Percentiles rank a stretch among this genome's conserved stretches.
Evolutionary conservation across 2,329 filamentous ascomycete genomes (phyloP).

Genomic region (Pyricularia grisea): DNA sequence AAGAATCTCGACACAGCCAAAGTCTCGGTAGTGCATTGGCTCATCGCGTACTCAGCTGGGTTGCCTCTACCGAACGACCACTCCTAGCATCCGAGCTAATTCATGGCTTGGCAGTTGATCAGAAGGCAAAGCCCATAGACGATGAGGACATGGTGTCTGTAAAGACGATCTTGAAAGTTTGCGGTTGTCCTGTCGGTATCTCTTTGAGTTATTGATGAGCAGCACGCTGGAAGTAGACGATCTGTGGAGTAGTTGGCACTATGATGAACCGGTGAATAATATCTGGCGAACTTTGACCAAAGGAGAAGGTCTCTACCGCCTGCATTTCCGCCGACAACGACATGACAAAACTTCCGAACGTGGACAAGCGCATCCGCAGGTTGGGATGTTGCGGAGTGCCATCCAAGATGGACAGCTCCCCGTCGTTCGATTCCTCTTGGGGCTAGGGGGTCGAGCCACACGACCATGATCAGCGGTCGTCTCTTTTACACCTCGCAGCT

Average conservation of each 20-base stretch:
- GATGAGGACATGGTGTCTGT: neutral
- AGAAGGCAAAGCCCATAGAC: neutral
- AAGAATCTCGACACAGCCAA: neutral
- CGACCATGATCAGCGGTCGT: neutral
- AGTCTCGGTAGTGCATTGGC: neutral
- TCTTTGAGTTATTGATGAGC: neutral
- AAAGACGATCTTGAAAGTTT: neutral
- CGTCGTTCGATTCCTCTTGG: neutral
- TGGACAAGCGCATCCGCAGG: neutral
- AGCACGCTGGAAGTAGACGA: neutral
- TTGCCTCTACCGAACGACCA: neutral
- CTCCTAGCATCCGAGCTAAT: neutral
- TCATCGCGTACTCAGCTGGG: neutral
- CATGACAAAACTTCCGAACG: neutral
- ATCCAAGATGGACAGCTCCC: neutral
- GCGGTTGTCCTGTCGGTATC: neutral
- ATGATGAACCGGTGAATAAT: neutral
- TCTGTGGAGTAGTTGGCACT: neutral
- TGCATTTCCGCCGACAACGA: neutral
- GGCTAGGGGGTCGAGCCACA: neutral
- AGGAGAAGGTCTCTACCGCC: neutral
- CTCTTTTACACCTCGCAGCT: neutral
- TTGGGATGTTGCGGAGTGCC: neutral
- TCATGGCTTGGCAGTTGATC: neutral
- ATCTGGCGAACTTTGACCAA: neutral